Evolutionary conservation across 495 filamentous ascomycete species (phyloP).

Genomic region (Corynascus novoguineensis): DNA sequence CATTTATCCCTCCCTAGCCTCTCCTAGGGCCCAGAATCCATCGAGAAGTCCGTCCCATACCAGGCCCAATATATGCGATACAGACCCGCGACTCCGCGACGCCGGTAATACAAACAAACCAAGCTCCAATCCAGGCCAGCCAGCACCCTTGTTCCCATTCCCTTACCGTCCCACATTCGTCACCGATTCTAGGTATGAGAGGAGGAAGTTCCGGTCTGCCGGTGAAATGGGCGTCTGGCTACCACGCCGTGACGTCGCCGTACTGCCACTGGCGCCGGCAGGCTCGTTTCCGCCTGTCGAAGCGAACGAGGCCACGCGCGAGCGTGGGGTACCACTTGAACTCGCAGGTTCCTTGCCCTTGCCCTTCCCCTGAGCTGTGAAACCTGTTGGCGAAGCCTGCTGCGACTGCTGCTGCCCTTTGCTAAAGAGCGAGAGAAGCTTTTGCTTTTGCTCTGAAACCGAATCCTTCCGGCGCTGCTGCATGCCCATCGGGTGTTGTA

Average conservation of each 20-base stretch:
- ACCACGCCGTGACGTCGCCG: slow-evolving; percentile 37
- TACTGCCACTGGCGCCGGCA: slow-evolving; percentile 22
- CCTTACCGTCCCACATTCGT: slow-evolving; percentile 22
- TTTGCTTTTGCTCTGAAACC: slow-evolving; percentile 58
- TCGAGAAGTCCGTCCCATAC: too few species aligned
- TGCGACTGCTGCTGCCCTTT: slow-evolving; percentile 32
- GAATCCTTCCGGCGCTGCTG: slow-evolving; percentile 27
- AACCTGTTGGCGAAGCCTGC: slow-evolving; percentile 28
- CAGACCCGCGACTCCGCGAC: not conserved
- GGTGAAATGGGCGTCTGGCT: slow-evolving; percentile 55
- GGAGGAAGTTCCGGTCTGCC: slow-evolving; percentile 68
- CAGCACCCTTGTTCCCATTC: not conserved
- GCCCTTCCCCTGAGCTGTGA: slow-evolving; percentile 43
- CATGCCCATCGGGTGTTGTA: not conserved
- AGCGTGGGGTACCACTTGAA: slow-evolving; percentile 35
- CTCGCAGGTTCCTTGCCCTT: slow-evolving; percentile 31
- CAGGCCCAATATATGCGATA: too few species aligned
- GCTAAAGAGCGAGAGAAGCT: slow-evolving; percentile 67
- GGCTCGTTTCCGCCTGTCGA: slow-evolving; percentile 12
- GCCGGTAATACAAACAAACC: not conserved
- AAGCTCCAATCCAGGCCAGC: not conserved
- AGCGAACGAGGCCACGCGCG: slow-evolving; percentile 38
- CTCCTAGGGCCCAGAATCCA: too few species aligned
- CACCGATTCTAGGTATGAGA: slow-evolving; percentile 60
- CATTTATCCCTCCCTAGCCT: too few species aligned